Conservation (phyloP, 2,329 filamentous ascomycete species). For the Diaporthe nobilis region DNA sequence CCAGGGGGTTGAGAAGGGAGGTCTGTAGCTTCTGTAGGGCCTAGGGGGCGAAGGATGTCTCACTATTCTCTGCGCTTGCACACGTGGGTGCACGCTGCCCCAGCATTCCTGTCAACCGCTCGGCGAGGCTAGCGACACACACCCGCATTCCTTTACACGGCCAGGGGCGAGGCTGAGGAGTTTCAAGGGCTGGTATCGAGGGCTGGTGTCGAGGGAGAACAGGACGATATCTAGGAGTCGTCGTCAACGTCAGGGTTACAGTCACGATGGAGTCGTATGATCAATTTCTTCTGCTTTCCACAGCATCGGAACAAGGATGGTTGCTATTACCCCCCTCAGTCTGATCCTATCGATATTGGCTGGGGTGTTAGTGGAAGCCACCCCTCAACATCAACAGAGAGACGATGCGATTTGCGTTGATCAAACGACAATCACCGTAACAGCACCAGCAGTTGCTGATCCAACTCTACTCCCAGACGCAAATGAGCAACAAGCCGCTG, state of each 20-base stretch:
- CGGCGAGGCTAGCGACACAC: constrained; percentile 35
- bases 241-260: not conserved
- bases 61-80: constrained; percentile 2
- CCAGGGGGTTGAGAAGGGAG: constrained; percentile 37
- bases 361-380: constrained; percentile 24
- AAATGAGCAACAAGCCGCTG: constrained; percentile 5
- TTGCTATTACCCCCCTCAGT: constrained; percentile 7
- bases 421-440: constrained; percentile 32
- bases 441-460: constrained; percentile 13
- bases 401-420: constrained; percentile 16
- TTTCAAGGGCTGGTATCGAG: constrained; percentile 32
- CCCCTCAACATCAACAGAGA: constrained; percentile 29
- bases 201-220: constrained; percentile 29
- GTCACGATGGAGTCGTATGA: not conserved
- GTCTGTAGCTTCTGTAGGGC: not conserved
- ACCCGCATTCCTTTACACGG: constrained; percentile 32
- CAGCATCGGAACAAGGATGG: constrained; percentile 25
- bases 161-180: constrained; percentile 33
- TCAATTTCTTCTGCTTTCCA: constrained; percentile 12
- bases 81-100: constrained; percentile 25
- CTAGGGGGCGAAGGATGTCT: constrained; percentile 33
- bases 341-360: constrained; percentile 21
- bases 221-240: constrained; percentile 17
- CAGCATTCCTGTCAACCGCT: constrained; percentile 31
- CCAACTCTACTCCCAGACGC: constrained; percentile 4